These are phyloP conservation scores for Melampsora occidentalis DNA, from an alignment of 1,284 basidiomycete genomes.

Conservation along the genomic window DNA sequence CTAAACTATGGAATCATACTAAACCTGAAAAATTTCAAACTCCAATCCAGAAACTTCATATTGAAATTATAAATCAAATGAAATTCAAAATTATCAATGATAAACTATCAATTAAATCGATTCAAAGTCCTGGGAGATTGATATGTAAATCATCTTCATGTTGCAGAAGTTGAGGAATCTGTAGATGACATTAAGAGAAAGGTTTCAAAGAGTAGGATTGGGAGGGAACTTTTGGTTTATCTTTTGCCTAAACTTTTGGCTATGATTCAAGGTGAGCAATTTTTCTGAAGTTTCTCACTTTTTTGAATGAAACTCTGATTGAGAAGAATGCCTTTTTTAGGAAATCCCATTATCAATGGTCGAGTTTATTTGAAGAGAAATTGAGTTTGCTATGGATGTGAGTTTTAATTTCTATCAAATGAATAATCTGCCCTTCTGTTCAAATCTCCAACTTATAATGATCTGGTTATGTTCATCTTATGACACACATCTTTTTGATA, in stretches of 20 bases:
- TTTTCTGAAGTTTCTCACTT: neutral
- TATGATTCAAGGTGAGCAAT: constrained; percentile 3
- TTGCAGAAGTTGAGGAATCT: neutral
- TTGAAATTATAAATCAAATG: neutral
- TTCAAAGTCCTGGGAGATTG: neutral
- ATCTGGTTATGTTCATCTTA: neutral
- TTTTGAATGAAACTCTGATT: too few relatives aligned
- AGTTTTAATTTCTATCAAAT: neutral
- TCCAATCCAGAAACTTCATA: too few relatives aligned
- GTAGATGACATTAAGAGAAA: neutral
- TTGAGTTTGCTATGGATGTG: constrained; percentile 27
- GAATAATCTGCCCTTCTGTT: neutral
- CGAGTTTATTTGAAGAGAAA: constrained; percentile 13
- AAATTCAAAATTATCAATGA: neutral
- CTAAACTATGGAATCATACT: neutral
- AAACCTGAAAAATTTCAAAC: neutral
- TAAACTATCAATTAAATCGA: neutral
- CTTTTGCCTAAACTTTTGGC: neutral
- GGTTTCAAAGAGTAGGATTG: neutral
- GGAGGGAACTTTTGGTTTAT: neutral
- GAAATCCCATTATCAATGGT: constrained; percentile 37
- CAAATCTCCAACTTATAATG: neutral
- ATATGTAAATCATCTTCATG: neutral
- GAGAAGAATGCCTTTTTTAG: neutral
- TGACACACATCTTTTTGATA: too few relatives aligned